These are phyloP conservation scores for Podospora conica DNA, from an alignment of 495 filamentous ascomycete genomes.

Conservation along the genomic window DNA sequence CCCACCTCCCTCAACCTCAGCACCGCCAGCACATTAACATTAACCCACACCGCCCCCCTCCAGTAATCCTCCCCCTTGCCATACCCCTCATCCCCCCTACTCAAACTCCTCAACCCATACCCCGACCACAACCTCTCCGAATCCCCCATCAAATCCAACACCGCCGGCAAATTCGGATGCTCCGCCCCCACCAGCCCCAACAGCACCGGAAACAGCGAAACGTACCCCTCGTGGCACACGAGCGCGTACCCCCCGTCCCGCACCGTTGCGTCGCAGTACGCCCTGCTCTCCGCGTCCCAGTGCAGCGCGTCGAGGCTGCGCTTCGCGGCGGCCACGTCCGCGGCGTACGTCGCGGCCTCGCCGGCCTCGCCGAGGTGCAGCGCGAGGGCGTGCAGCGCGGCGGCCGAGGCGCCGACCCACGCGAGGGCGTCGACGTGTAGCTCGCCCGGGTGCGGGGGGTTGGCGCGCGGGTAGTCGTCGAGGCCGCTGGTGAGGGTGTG, in stretches of 20 bases:
- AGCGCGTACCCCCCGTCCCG: conserved; percentile 75
- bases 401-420: conserved; percentile 90
- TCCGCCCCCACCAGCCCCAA: conserved; percentile 63
- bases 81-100: conserved; percentile 69
- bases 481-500: conserved; percentile 85
- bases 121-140: conserved; percentile 75
- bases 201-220: conserved; percentile 84
- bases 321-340: conserved; percentile 64
- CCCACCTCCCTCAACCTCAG: conserved; percentile 57
- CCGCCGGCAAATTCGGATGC: conserved; percentile 61
- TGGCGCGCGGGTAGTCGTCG: conserved; percentile 89
- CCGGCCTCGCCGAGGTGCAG: conserved; percentile 59
- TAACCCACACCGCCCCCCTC: conserved; percentile 89
- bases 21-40: conserved; percentile 85
- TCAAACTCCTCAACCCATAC: conserved; percentile 75
- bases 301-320: conserved; percentile 84
- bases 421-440: conserved; percentile 85
- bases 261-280: conserved; percentile 86
- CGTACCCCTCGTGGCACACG: conserved; percentile 92
- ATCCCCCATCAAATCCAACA: conserved; percentile 69
- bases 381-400: conserved; percentile 69
- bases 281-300: conserved; percentile 65
- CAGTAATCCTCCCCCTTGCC: conserved; percentile 90
- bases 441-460: conserved; percentile 90
- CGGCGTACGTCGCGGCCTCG: conserved; percentile 61